A percentile compares a stretch with the other conserved stretches of the same genome.
Conservation (phyloP, 257 asterid genomes). For the Penstemon barbatus region DNA sequence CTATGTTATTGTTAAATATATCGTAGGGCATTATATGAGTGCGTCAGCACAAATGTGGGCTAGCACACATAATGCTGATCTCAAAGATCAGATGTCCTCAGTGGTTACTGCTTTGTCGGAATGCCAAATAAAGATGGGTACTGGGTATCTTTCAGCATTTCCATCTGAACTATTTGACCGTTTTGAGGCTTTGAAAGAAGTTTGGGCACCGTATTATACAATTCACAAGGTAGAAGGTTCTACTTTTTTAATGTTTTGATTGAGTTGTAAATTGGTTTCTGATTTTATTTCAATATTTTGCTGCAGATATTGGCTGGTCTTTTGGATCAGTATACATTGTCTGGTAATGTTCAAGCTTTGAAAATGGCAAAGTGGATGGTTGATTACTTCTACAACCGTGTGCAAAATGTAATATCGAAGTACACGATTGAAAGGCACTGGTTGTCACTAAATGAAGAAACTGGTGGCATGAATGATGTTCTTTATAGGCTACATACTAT, state of each 20-base stretch:
- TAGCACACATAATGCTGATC: constrained; percentile 59
- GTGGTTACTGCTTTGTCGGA: constrained; percentile 57
- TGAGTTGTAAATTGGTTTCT: constrained; percentile 21
- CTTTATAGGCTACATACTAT: constrained; percentile 63
- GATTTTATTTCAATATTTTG: constrained; percentile 13
- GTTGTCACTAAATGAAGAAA: constrained; percentile 82
- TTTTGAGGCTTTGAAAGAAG: constrained; percentile 59
- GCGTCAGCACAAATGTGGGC: constrained; percentile 95
- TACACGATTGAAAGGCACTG: constrained; percentile 84
- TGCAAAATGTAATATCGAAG: constrained; percentile 58
- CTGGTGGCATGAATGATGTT: constrained; percentile 97
- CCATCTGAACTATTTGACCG: constrained; percentile 82
- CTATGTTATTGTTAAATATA: not conserved
- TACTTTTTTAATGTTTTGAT: not conserved
- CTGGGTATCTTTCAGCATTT: constrained; percentile 91
- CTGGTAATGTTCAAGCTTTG: constrained; percentile 57
- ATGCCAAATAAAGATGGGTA: constrained; percentile 68
- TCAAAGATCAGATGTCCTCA: constrained; percentile 52
- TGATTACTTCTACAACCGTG: constrained; percentile 79
- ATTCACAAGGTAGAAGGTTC: constrained; percentile 76
- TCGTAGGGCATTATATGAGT: constrained; percentile 85
- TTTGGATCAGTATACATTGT: constrained; percentile 74
- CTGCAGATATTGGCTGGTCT: constrained; percentile 90
- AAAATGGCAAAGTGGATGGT: constrained; percentile 71
- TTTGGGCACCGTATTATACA: constrained; percentile 99